phyloP scores from a whole-genome alignment of 805 yeast genomes.

The Zygosaccharomyces pseudorouxii region DNA sequence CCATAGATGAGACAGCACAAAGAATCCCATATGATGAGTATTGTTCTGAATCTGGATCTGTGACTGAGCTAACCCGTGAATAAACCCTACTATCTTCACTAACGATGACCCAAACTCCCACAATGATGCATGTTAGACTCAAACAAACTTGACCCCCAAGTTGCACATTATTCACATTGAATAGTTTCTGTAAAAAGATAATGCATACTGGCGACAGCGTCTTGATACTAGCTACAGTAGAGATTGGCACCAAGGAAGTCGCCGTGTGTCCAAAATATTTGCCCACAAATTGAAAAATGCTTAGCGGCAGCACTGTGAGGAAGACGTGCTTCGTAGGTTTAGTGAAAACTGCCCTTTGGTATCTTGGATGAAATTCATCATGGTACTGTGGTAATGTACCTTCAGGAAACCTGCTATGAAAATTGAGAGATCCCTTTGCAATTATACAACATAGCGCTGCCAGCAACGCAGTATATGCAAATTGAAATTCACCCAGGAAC shows the following conservation, averaged over 20 bases:
- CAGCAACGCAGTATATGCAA: conserved; percentile 45
- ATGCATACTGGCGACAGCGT: conserved; percentile 62
- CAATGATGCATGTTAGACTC: conserved; percentile 25
- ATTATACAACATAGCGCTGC: conserved; percentile 39
- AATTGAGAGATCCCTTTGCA: conserved; percentile 32
- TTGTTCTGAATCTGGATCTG: conserved; percentile 6
- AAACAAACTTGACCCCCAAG: conserved; percentile 14
- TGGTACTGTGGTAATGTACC: conserved; percentile 49
- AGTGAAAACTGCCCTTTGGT: conserved; percentile 17
- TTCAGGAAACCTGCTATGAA: conserved; percentile 42
- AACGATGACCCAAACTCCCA: conserved; percentile 34
- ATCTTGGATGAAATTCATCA: conserved; percentile 22
- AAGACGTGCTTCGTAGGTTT: conserved; percentile 40
- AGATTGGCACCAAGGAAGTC: conserved; percentile 59
- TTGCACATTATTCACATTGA: conserved; percentile 22
- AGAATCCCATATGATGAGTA: conserved; percentile 48
- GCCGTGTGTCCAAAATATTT: conserved; percentile 60
- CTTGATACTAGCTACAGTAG: conserved; percentile 67
- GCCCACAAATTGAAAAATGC: conserved; percentile 61
- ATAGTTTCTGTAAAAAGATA: conserved; percentile 49
- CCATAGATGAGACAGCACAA: conserved; percentile 62
- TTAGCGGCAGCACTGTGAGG: conserved; percentile 55
- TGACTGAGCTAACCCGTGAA: background rate
- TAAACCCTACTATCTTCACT: conserved; percentile 17
- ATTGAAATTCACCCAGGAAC: conserved; percentile 62